phyloP scores from a whole-genome alignment of 2,329 filamentous ascomycete species.

The Colletotrichum sp. region DNA sequence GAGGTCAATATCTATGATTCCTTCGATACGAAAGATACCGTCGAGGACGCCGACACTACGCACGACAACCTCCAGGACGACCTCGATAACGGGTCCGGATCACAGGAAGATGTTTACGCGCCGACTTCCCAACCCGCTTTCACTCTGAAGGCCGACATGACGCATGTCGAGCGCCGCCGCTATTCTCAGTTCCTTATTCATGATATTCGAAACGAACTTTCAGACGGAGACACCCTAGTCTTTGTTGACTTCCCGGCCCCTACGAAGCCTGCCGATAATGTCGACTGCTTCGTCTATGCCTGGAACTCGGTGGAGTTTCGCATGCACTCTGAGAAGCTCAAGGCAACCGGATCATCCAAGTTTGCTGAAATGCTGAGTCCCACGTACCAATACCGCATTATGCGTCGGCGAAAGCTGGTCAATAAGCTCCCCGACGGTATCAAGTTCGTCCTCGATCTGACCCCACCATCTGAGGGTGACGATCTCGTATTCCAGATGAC shows the following conservation, averaged over 20 bases:
- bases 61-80: not conserved
- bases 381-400: constrained; percentile 42
- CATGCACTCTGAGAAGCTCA: constrained; percentile 51
- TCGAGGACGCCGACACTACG: not conserved
- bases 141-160: not conserved
- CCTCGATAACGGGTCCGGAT: not conserved
- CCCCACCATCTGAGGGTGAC: constrained; percentile 65
- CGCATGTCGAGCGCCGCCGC: not conserved
- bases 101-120: not conserved
- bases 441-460: constrained; percentile 67
- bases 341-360: constrained; percentile 49
- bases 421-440: constrained; percentile 46
- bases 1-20: not conserved
- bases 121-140: not conserved
- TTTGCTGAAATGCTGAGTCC: constrained; percentile 51
- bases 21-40: not conserved
- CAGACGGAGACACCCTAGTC: constrained; percentile 47
- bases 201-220: constrained; percentile 22
- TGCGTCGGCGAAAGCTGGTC: constrained; percentile 39
- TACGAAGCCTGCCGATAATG: constrained; percentile 17
- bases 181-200: constrained; percentile 19
- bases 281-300: constrained; percentile 39
- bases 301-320: constrained; percentile 42
- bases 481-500: constrained; percentile 65
- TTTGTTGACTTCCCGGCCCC: constrained; percentile 43